Conservation (phyloP, 257 asterid species). For the Linaria vulgaris region DNA sequence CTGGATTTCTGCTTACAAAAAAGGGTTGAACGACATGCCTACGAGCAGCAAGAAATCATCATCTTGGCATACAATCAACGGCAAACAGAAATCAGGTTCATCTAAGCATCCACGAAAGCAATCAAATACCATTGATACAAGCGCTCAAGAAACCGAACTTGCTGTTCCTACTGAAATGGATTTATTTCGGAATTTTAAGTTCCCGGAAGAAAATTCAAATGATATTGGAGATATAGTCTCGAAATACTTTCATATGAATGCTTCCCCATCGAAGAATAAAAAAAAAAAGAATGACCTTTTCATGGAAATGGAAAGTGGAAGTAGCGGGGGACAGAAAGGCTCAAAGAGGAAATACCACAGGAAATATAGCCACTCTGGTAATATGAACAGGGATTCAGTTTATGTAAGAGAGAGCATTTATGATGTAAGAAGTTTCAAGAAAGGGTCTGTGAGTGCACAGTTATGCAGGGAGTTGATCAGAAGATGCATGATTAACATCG, state of each 20-base stretch:
- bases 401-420: slow-evolving; percentile 79
- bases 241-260: slow-evolving; percentile 50
- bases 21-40: slow-evolving; percentile 24
- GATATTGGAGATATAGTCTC: slow-evolving; percentile 56
- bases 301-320: slow-evolving; percentile 43
- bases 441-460: slow-evolving; percentile 75
- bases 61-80: slow-evolving; percentile 19
- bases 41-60: slow-evolving; percentile 24
- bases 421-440: slow-evolving; percentile 70
- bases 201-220: slow-evolving; percentile 39
- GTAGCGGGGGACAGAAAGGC: slow-evolving; percentile 30
- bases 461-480: slow-evolving; percentile 76
- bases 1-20: slow-evolving; percentile 22
- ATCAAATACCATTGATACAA: slow-evolving; percentile 14
- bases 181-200: slow-evolving; percentile 31
- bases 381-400: slow-evolving; percentile 59
- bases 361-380: slow-evolving; percentile 32
- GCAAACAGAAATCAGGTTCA: slow-evolving; percentile 19
- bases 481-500: slow-evolving; percentile 84
- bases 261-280: slow-evolving; percentile 34
- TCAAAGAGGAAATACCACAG: slow-evolving; percentile 39
- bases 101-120: slow-evolving; percentile 20
- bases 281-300: slow-evolving; percentile 47
- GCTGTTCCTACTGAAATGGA: slow-evolving; percentile 30
- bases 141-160: slow-evolving; percentile 29